phyloP scores from a whole-genome alignment of 2,329 filamentous ascomycete genomes.

The Dactylonectria macrodidyma region DNA sequence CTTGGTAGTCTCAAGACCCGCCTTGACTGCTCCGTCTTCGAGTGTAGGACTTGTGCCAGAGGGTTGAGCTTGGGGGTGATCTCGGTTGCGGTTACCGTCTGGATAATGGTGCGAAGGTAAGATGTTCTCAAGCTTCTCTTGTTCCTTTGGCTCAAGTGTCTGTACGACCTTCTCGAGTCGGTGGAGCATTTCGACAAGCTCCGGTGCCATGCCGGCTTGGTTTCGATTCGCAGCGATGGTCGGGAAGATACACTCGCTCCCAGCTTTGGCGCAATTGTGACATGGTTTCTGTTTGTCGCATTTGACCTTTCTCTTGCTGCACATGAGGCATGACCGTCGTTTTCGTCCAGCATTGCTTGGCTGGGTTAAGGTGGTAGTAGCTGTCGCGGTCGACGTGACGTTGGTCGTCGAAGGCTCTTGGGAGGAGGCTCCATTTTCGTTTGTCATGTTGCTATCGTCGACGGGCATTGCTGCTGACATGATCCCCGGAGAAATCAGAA shows the following conservation, averaged over 20 bases:
- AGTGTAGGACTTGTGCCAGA: not conserved
- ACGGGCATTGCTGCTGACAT: too few species aligned
- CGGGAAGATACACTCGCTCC: slow-evolving; percentile 28
- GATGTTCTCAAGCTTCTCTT: not conserved
- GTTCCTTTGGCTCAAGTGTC: slow-evolving; percentile 17
- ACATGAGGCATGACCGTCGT: slow-evolving; percentile 17
- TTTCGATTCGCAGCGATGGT: not conserved
- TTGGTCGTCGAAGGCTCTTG: not conserved
- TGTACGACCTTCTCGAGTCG: slow-evolving; percentile 18
- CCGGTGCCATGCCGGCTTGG: slow-evolving; percentile 14
- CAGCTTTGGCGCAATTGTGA: slow-evolving; percentile 24
- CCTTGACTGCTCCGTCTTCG: not conserved
- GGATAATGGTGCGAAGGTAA: not conserved
- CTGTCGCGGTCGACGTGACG: not conserved
- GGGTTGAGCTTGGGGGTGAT: not conserved
- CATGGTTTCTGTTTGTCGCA: slow-evolving; percentile 29
- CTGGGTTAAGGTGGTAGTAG: not conserved
- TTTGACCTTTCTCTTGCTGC: slow-evolving; percentile 28
- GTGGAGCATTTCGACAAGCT: slow-evolving; percentile 24
- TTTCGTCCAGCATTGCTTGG: slow-evolving; percentile 21
- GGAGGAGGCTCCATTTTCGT: not conserved
- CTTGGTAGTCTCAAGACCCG: not conserved
- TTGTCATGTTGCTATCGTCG: not conserved
- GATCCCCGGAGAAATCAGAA: too few species aligned
- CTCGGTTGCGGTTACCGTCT: not conserved